phyloP scores from a whole-genome alignment of 139 green algal genomes.

The Chlorella sp. region DNA sequence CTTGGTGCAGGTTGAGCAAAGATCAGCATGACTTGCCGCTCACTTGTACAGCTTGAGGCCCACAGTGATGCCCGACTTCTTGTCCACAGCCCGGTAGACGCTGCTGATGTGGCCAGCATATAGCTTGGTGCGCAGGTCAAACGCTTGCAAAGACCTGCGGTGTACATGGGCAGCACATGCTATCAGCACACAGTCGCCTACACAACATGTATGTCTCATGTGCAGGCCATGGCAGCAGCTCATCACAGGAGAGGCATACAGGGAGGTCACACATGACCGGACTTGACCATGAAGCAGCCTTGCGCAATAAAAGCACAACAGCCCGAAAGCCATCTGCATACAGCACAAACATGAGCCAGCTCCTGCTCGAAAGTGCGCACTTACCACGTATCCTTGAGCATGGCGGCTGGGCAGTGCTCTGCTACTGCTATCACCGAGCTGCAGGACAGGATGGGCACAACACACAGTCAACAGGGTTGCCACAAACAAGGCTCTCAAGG shows the following conservation, averaged over 20 bases:
- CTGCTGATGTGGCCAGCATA: conserved; percentile 44
- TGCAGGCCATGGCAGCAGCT: background rate
- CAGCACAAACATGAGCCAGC: background rate
- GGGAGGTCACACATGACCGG: background rate
- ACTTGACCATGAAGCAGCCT: background rate
- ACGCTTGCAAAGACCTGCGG: conserved; percentile 33
- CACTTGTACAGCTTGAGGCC: conserved; percentile 55
- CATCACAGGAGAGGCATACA: background rate
- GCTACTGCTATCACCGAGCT: conserved; percentile 14
- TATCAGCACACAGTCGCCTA: background rate
- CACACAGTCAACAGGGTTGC: no score
- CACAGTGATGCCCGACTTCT: conserved; percentile 38
- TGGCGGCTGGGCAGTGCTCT: conserved; percentile 10
- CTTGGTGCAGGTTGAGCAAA: no score
- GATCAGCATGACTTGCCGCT: no score
- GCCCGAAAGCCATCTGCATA: background rate
- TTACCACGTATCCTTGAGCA: conserved; percentile 7
- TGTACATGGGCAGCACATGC: background rate
- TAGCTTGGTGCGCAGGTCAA: conserved; percentile 40
- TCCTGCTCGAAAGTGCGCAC: background rate
- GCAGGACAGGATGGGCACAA: background rate
- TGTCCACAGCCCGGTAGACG: conserved; percentile 46
- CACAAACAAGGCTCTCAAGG: no score
- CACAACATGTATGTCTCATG: background rate
- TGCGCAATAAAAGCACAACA: background rate